A percentile compares a stretch with the other conserved stretches of the same genome.
Evolutionary conservation across 495 filamentous ascomycete genomes (phyloP).

Genomic region (Ascodesmis nigricans): DNA sequence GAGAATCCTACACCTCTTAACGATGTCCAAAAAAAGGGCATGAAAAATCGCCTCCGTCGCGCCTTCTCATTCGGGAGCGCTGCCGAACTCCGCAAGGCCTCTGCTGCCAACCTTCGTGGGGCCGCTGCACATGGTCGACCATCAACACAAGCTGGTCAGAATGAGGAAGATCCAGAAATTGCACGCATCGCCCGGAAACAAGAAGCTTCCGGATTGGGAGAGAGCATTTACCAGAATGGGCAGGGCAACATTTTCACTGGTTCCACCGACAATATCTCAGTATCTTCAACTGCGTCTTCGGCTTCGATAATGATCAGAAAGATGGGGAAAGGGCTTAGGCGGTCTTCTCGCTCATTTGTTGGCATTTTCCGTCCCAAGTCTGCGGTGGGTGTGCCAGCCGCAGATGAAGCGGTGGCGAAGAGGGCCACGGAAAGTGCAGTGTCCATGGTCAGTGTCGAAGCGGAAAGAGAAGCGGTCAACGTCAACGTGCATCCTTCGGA

Average conservation of each 20-base stretch:
- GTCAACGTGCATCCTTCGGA: slow-evolving; percentile 51
- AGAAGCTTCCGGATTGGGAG: slow-evolving; percentile 75
- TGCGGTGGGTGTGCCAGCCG: slow-evolving; percentile 48
- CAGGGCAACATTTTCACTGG: slow-evolving; percentile 68
- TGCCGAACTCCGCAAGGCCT: slow-evolving; percentile 64
- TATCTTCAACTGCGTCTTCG: slow-evolving; percentile 92
- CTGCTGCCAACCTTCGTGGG: slow-evolving; percentile 37
- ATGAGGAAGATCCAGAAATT: slow-evolving; percentile 63
- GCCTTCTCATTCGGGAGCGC: slow-evolving; percentile 97
- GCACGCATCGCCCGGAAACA: slow-evolving; percentile 77
- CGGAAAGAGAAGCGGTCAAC: slow-evolving; percentile 66
- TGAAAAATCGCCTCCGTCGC: slow-evolving; percentile 73
- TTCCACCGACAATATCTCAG: slow-evolving; percentile 89
- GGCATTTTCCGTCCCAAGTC: slow-evolving; percentile 92
- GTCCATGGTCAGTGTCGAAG: slow-evolving; percentile 88
- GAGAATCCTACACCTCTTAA: slow-evolving; percentile 61
- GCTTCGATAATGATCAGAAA: slow-evolving; percentile 98
- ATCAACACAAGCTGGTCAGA: slow-evolving; percentile 51
- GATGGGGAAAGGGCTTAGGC: slow-evolving; percentile 97
- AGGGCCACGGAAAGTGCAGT: slow-evolving; percentile 56
- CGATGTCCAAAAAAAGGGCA: slow-evolving; percentile 39
- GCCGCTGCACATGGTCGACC: slow-evolving; percentile 33
- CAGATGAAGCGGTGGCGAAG: slow-evolving; percentile 36
- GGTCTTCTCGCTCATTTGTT: slow-evolving; percentile 67
- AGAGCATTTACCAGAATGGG: slow-evolving; percentile 80